Conservation (phyloP, 306 rosid genomes). For the Prunus dulcis region DNA sequence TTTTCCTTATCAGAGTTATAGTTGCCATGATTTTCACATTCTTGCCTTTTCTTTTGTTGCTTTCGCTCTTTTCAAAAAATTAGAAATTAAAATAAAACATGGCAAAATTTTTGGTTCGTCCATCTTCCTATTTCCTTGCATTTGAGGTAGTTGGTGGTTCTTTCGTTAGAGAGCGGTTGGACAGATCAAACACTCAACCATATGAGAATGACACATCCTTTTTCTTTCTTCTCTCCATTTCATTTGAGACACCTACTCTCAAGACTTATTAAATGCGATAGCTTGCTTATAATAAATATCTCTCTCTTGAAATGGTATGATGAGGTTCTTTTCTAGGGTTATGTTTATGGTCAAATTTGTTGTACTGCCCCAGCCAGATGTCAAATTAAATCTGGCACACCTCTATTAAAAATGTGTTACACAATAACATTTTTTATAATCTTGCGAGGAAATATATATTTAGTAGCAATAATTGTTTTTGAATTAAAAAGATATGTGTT, state of each 20-base stretch:
- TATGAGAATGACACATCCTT: background rate
- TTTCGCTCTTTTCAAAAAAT: background rate
- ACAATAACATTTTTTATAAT: too few species aligned
- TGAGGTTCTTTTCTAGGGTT: too few species aligned
- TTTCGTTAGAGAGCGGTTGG: background rate
- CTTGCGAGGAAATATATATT: too few species aligned
- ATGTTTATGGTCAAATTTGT: too few species aligned
- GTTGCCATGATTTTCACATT: background rate
- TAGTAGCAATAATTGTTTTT: background rate
- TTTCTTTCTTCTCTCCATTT: too few species aligned
- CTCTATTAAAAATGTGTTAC: fast-evolving
- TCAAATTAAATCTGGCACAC: too few species aligned
- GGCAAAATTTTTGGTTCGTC: background rate
- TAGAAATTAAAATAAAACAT: background rate
- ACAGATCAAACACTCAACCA: background rate
- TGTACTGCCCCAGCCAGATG: too few species aligned
- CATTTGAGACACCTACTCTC: too few species aligned
- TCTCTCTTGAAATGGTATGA: too few species aligned
- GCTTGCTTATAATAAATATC: too few species aligned
- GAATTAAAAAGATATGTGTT: background rate
- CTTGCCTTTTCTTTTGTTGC: background rate
- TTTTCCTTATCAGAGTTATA: background rate
- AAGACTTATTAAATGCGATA: too few species aligned
- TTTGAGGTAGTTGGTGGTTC: background rate
- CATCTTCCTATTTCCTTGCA: background rate